Conservation (phyloP, 345 rosid genomes). For the Clarkia xantiana region DNA sequence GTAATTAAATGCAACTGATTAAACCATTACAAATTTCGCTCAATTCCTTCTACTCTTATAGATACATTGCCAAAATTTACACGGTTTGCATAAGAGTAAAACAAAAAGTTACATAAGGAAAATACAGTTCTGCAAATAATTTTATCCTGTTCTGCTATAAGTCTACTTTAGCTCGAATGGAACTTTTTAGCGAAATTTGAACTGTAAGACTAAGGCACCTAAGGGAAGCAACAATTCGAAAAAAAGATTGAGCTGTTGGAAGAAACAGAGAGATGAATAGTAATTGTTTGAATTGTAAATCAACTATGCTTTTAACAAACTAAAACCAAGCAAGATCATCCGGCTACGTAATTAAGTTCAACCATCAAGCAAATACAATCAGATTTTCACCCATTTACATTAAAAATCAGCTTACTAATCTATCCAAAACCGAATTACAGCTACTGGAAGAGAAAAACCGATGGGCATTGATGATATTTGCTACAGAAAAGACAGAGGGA, state of each 20-base stretch:
- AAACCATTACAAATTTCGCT: not conserved
- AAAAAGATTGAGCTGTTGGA: too few species aligned
- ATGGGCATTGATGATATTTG: too few species aligned
- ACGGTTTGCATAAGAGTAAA: not conserved
- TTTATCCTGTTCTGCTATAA: not conserved
- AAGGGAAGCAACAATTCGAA: too few species aligned
- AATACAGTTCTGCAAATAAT: not conserved
- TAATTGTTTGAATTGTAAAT: too few species aligned
- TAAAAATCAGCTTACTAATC: not conserved
- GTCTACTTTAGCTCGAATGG: not conserved
- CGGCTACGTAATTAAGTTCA: too few species aligned
- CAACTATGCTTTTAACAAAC: too few species aligned
- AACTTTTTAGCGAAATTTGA: not conserved
- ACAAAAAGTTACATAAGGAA: not conserved
- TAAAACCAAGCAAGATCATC: too few species aligned
- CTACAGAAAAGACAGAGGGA: not conserved
- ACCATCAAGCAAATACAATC: too few species aligned
- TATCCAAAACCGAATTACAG: too few species aligned
- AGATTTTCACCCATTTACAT: not conserved
- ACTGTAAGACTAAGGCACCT: too few species aligned
- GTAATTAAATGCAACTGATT: not conserved
- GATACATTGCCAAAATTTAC: not conserved
- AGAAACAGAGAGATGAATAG: too few species aligned
- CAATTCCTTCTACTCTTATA: not conserved
- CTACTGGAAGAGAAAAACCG: not conserved